Base-by-base conservation (phyloP, 441 rosid genomes). In the Erodium texanum region DNA sequence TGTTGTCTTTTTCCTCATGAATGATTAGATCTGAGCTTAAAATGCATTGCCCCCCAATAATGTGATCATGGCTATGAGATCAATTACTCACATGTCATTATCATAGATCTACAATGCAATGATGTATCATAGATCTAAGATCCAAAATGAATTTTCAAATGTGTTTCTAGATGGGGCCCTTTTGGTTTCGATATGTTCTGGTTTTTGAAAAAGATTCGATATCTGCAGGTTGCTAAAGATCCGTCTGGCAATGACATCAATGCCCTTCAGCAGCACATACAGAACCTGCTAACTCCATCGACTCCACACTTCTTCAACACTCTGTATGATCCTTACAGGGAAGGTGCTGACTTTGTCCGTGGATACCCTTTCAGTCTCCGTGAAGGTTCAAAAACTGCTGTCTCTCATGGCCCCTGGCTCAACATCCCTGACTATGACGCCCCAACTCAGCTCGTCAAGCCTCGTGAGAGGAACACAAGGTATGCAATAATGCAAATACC, bases 361-460 rank as follows among this genome's bases (percentile, higher is more conserved):
- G 98, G 98, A 24, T 93, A 93, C 77, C 98, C 98, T 71, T 93
- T 93, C 74, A 93, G 93, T 78, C 89, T 87, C 6, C 93, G 98
- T 0, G 96, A 88, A 79, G 98, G 98, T 80, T 92, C 79, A 52
- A 82, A 88, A 15, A 90, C 98, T 20, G 97, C 98, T 73, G 97
- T 90, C 73, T 93, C 98, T 71, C 98, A 93, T 69, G 98, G 98
- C 62, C 96, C 90, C 43, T 90, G 98, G 97, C 93, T 90, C 65
- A 93, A 93, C 87, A 90, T 93, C 78, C 98, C 97, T 34, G 97
- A 88, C 66, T 90, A 93, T 71, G 98, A 88, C 73, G 97, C 97
- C 36, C 98, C 97, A 0, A 88, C 97, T 24, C 98, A 92, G 75
- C 98, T 92, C 48, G 96, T 92, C 69, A 92, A 92, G 86, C 98